Base-by-base conservation (phyloP, 83 land plant genomes). In the Picea mariana region DNA sequence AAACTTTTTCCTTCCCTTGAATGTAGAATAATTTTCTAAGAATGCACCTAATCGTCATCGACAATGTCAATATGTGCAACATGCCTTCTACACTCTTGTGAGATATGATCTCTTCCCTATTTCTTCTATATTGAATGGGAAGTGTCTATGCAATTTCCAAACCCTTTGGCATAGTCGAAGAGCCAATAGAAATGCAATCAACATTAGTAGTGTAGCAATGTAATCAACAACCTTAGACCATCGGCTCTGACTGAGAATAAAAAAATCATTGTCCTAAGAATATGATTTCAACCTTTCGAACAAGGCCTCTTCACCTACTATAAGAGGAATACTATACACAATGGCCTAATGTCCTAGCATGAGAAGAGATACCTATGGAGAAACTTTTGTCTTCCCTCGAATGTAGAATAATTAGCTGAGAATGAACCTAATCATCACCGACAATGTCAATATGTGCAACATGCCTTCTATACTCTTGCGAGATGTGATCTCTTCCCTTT, bases 21-120 rank as follows among this genome's bases (percentile, higher is more conserved):
- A 92, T 83, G 78, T 92, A 84, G 67, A 83, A 63, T 26, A 92
- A 34, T 34, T 34, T 34, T 2, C 34, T 34, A 34, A 34, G 34
- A 34, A 34, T 34, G 34, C 34, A 34, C 31, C 75, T 92, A 47
- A 88, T 67, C 34, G 85, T 89, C 5, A 90, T 11, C 17, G 90
- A 84, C 62, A 92, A 79, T 26, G 92, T 86, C 31, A 88, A 24
- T 31, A 86, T 81, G 7, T 82, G 84, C n/a, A 92, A 87, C 16
- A 84, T 83, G 9, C 90, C 34, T 34, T 34, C 34, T 34, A 34
- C 34, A 34, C 34, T 34, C 34, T 34, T 34, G 34, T 31, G 34
- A 31, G 34, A 31, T 31, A 31, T 31, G 34, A 31, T 31, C 34
- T 31, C 90, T 79, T 93, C 92, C 23, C 87, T 79, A 23, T 81